Evolutionary conservation across 768 basidiomycete species (phyloP), one percentile per base, ranked within the genome.

Genomic region (Piloderma croceum): DNA sequence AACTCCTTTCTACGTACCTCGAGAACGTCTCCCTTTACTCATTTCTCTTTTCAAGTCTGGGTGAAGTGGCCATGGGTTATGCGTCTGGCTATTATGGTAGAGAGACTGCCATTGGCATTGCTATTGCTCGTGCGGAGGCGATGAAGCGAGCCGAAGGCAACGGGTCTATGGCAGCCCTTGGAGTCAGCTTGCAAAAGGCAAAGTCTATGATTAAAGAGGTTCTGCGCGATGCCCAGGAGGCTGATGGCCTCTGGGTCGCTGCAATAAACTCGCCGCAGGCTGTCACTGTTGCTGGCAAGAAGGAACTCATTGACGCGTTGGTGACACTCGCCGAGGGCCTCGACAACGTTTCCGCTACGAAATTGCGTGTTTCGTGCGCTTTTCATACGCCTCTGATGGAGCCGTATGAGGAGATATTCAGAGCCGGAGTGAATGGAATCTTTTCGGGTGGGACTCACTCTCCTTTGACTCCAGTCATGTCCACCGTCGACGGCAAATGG

Each of bases 21-120:
- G n/a, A n/a, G n/a, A n/a, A n/a, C n/a, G n/a, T n/a, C n/a, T n/a
- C n/a, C n/a, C n/a, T n/a, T n/a, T 24, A 25, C 39, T 60, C 34
- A 52, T 33, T 11, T 13, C 9, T n/a, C 27, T 33, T 7, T n/a
- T 17, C 9, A 18, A 40, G 15, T 52, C 48, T 48, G 46, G 61
- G 63, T 21, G 63, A 66, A 36, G 60, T 65, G 31, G 63, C 59
- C 3, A 65, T 64, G 53, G 54, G 61, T 31, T 66, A 66, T 20
- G 61, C 63, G 10, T 58, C 64, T 2, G 63, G 64, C 7, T 56
- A 65, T 18, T 60, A 60, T 27, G 52, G 64, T 31, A 63, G 54
- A 34, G 51, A 62, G 39, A 62, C 54, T 46, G 52, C 61, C 3
- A 23, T 65, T 24, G 63, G 58, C 25, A 51, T 64, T n/a, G 62